phyloP scores from a whole-genome alignment of 2,329 filamentous ascomycete genomes.

The Metarhizium rileyi region DNA sequence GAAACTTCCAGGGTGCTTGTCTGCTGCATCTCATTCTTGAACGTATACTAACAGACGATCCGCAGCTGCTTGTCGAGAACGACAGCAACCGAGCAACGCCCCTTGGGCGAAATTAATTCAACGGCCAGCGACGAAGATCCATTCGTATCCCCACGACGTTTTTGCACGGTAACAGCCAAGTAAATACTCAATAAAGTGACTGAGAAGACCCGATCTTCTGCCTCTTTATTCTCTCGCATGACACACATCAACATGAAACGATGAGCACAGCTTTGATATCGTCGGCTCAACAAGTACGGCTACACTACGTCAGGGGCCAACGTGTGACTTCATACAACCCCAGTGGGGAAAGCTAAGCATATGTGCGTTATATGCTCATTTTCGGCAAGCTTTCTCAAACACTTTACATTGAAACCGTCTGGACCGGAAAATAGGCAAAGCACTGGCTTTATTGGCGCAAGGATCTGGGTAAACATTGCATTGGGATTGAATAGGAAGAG shows the following conservation, averaged over 20 bases:
- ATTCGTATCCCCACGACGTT: slow-evolving; percentile 18
- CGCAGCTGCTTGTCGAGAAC: slow-evolving; percentile 29
- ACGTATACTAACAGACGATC: slow-evolving; percentile 12
- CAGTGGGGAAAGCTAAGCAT: no score
- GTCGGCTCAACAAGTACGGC: no score
- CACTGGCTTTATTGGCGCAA: background rate
- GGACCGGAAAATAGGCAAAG: no score
- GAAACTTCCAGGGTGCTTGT: background rate
- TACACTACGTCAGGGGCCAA: no score
- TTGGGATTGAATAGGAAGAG: slow-evolving; percentile 13
- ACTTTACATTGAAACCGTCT: no score
- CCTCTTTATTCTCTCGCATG: background rate
- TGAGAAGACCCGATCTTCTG: background rate
- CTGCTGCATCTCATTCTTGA: background rate
- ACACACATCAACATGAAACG: no score
- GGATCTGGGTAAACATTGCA: slow-evolving; percentile 9
- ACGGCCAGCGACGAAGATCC: slow-evolving; percentile 20
- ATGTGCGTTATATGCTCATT: no score
- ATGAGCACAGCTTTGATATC: no score
- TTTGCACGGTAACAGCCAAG: slow-evolving; percentile 15
- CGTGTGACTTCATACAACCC: no score
- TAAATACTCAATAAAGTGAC: no score
- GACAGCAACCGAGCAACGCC: slow-evolving; percentile 27
- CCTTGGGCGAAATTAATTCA: slow-evolving; percentile 29
- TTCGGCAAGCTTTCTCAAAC: no score